Base-by-base conservation (phyloP, 768 basidiomycete species). In the Rubroboletus pulcherrimus region DNA sequence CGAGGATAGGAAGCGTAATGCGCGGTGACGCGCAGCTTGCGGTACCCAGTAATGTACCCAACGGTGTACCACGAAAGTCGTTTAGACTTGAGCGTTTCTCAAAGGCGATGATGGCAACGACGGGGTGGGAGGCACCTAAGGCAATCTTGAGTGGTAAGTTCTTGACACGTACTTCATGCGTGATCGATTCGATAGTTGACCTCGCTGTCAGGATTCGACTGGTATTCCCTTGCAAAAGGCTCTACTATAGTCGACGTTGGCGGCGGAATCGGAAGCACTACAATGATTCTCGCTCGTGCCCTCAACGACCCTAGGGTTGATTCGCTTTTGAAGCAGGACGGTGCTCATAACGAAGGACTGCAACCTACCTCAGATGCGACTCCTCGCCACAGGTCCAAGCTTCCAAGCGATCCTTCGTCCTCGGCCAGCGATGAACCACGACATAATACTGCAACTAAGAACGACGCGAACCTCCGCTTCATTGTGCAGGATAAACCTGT, bases 91-190 rank as follows among this genome's bases (percentile, higher is more conserved):
- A 82, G 58, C 75, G 88, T 35, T 91, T 91, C 62, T 88, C 86
- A 31, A 83, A 81, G 54, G 87, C 88, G 4, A 91, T 91, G 89
- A 78, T 77, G 7, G 87, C 85, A 19, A 86, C 87, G 6, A 79
- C 77, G 29, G 81, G 80, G 2, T 91, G 89, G 87, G 87, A 86
- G 71, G 78, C 74, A 2, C 84, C 84, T 15, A 80, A 80, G 17
- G 83, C 81, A 3, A 77, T 85, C 30, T 67, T 85, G 39, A 76
- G 75, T 57, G 82, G 85, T 81, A 52, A 19, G 75, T 52, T 46
- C 11, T 44, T n/a, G 31, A n/a, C 6, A 10, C 10, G 14, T 49
- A 11, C n/a, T 15, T 46, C 33, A 10, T n/a, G 43, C 12, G 21
- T 5, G 9, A 35, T 53, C 35, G 3, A 19, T 43, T 37, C 17